phyloP scores from a whole-genome alignment of 2,329 filamentous ascomycete species.

The Penicillium sp. region DNA sequence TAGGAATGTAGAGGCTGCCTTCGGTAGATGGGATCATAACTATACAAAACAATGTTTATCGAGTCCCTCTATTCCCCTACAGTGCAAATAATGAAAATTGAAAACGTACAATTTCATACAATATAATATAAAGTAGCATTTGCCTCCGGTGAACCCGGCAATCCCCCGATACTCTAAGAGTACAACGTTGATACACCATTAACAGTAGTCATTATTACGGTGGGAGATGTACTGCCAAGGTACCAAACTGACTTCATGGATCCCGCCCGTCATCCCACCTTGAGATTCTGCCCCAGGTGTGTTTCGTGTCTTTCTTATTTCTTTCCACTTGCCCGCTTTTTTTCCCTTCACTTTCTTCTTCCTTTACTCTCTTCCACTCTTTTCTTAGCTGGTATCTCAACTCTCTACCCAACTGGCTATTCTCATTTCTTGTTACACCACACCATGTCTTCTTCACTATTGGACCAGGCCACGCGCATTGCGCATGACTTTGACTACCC shows the following conservation, averaged over 20 bases:
- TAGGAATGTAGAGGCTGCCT: constrained; percentile 16
- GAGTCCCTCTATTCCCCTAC: not conserved
- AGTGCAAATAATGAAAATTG: not conserved
- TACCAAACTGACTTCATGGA: constrained; percentile 36
- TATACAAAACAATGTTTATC: not conserved
- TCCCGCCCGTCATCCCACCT: constrained; percentile 24
- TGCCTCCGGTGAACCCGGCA: constrained; percentile 25
- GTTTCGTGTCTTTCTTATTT: not conserved
- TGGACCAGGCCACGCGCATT: constrained; percentile 74
- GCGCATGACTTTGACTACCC: constrained; percentile 83
- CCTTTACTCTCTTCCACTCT: not conserved
- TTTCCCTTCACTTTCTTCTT: not conserved
- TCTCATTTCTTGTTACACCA: constrained; percentile 12
- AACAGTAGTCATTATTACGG: not conserved
- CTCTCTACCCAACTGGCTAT: not conserved
- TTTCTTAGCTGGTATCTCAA: constrained; percentile 1
- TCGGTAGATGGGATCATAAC: not conserved
- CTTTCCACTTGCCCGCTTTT: constrained; percentile 2
- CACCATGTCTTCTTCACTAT: constrained; percentile 43
- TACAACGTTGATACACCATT: not conserved
- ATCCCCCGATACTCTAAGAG: constrained; percentile 4
- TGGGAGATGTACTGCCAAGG: constrained; percentile 11
- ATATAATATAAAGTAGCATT: not conserved
- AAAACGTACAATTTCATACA: not conserved
- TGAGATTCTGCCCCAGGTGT: not conserved